Conservation (phyloP, 2,329 filamentous ascomycete species). For the Colletotrichum scovillei region DNA sequence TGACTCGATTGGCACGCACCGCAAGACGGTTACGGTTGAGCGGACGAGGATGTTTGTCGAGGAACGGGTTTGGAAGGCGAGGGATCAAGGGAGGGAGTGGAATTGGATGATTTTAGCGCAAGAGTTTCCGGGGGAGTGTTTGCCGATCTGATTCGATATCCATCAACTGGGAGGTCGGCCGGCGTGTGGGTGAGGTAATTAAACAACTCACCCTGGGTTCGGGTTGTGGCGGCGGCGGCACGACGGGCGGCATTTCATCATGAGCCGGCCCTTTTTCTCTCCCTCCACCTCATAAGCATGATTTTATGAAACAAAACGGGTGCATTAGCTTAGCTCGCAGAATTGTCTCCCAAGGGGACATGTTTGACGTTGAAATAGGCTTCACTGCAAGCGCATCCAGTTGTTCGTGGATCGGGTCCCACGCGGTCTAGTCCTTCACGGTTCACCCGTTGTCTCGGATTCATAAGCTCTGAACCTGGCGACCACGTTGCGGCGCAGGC, state of each 20-base stretch:
- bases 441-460: slow-evolving; percentile 1
- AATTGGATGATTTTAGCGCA: slow-evolving; percentile 44
- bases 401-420: slow-evolving; percentile 1
- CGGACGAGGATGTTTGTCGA: slow-evolving; percentile 41
- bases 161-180: too few species aligned
- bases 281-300: neutral
- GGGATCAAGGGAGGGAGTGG: slow-evolving; percentile 41
- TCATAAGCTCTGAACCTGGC: neutral
- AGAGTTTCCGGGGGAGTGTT: slow-evolving; percentile 42
- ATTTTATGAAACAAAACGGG: neutral
- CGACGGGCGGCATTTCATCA: neutral
- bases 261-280: neutral
- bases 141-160: slow-evolving; percentile 45
- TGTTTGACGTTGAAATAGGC: slow-evolving; percentile 28
- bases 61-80: slow-evolving; percentile 43
- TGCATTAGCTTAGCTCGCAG: neutral
- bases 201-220: neutral
- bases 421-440: neutral
- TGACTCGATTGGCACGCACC: slow-evolving; percentile 39
- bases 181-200: neutral
- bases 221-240: neutral
- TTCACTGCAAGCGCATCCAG: neutral
- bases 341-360: neutral
- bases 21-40: slow-evolving; percentile 42
- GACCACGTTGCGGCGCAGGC: neutral